Percentiles rank a stretch among this genome's conserved stretches.
Conservation (phyloP, 352 stramenopile genomes). For the Phytopythium ostracodes region DNA sequence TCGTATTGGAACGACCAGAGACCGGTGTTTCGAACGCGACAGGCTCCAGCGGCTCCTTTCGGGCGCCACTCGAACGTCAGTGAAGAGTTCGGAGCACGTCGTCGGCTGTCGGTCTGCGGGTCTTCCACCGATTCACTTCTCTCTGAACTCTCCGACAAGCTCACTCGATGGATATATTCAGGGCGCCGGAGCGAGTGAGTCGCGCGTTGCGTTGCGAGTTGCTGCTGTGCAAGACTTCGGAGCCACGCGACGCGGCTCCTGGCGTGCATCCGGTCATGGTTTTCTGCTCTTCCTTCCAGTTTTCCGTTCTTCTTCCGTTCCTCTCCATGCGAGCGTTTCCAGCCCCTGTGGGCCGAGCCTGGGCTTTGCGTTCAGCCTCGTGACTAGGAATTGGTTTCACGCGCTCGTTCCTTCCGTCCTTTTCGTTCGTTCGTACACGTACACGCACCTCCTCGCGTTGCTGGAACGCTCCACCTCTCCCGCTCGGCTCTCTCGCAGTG, state of each 20-base stretch:
- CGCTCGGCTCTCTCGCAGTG: not conserved
- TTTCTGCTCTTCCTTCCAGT: not conserved
- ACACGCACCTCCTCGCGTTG: not conserved
- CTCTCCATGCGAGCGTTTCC: not conserved
- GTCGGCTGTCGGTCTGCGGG: not conserved
- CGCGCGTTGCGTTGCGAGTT: not conserved
- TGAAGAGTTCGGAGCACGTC: not conserved
- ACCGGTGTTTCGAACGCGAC: not conserved
- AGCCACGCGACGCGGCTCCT: not conserved
- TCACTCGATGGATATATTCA: not conserved
- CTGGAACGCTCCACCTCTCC: not conserved
- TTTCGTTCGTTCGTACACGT: not conserved
- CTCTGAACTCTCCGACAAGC: not conserved
- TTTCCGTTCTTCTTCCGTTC: not conserved
- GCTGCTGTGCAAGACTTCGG: not conserved
- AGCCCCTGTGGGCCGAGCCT: too few relatives aligned
- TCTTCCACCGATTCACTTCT: not conserved
- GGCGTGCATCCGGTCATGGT: not conserved
- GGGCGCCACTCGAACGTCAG: not conserved
- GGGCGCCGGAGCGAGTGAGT: not conserved
- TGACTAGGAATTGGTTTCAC: not conserved
- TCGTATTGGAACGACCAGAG: not conserved
- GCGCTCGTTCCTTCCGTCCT: not conserved
- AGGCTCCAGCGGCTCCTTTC: not conserved
- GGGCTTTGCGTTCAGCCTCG: not conserved